These are phyloP conservation scores for Stevia rebaudiana DNA, from an alignment of 140 eudicot species.

Conservation along the genomic window DNA sequence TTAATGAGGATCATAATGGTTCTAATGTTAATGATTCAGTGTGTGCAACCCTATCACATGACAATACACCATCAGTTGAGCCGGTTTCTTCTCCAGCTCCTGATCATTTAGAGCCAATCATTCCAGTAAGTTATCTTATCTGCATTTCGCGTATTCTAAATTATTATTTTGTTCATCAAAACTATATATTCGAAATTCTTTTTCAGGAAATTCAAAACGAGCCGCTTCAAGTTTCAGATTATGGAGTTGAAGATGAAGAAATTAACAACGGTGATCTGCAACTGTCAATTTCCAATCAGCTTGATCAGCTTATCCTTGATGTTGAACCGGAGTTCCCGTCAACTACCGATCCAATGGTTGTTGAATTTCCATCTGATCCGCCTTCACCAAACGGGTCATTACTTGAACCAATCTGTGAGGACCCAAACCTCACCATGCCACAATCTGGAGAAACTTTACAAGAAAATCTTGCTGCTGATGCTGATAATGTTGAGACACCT, in stretches of 20 bases:
- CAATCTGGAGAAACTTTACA: slow-evolving; percentile 6
- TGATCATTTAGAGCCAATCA: slow-evolving; percentile 10
- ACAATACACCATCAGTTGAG: slow-evolving; percentile 10
- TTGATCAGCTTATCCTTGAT: slow-evolving; percentile 1
- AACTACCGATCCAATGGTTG: slow-evolving; percentile 1
- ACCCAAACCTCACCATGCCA: background rate
- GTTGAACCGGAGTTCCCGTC: slow-evolving; percentile 18
- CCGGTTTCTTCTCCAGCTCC: slow-evolving; percentile 25
- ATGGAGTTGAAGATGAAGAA: slow-evolving; percentile 23
- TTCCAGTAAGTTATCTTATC: slow-evolving; percentile 25
- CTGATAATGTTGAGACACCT: background rate
- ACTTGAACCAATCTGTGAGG: slow-evolving; percentile 1
- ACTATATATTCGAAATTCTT: background rate
- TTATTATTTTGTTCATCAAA: background rate
- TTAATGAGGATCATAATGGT: slow-evolving; percentile 26
- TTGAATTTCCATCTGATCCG: slow-evolving; percentile 23
- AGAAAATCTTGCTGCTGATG: background rate
- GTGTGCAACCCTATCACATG: slow-evolving; percentile 10
- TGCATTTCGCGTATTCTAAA: background rate
- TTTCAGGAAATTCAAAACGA: slow-evolving; percentile 32
- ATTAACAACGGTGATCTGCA: background rate
- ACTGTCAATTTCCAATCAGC: background rate
- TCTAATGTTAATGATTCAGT: slow-evolving; percentile 13
- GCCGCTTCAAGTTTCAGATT: background rate
- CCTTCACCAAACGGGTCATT: slow-evolving; percentile 17